These are phyloP conservation scores for Annulohypoxylon maeteangense DNA, from an alignment of 495 filamentous ascomycete genomes.

Conservation along the genomic window DNA sequence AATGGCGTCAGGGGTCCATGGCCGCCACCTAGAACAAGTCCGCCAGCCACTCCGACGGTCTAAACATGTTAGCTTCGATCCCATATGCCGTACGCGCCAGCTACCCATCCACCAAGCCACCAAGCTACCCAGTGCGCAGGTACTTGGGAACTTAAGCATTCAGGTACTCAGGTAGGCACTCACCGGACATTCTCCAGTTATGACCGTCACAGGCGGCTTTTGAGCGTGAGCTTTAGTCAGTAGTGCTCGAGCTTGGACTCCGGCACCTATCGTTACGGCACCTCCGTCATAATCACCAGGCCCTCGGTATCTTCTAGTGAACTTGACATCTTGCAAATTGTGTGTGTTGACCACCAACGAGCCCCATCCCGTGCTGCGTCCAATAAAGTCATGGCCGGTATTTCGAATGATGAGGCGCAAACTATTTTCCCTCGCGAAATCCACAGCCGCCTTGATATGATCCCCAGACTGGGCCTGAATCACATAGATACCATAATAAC, in stretches of 20 bases:
- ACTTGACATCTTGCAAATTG: conserved; percentile 62
- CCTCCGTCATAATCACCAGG: conserved; percentile 54
- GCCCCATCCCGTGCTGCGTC: conserved; percentile 68
- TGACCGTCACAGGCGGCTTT: conserved; percentile 59
- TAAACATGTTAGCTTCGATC: conserved; percentile 55
- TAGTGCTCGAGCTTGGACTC: conserved; percentile 57
- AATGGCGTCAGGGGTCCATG: conserved; percentile 63
- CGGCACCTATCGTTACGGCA: conserved; percentile 60
- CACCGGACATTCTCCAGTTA: conserved; percentile 59
- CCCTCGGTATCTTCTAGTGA: conserved; percentile 52
- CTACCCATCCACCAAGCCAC: too few species aligned
- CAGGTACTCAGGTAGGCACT: conserved; percentile 36
- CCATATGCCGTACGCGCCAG: conserved; percentile 20
- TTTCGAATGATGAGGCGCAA: conserved; percentile 73
- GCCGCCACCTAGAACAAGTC: conserved; percentile 67
- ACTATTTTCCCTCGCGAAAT: conserved; percentile 65
- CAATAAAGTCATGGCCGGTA: conserved; percentile 70
- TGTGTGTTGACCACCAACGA: conserved; percentile 73
- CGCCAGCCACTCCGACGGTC: conserved; percentile 62
- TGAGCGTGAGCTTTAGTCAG: conserved; percentile 57
- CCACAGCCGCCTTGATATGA: conserved; percentile 62
- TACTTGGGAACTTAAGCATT: too few species aligned
- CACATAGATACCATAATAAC: conserved; percentile 67
- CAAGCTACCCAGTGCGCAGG: too few species aligned
- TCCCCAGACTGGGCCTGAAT: conserved; percentile 57